Percentiles rank a stretch among this genome's conserved stretches.
These are phyloP conservation scores for Myriosclerotinia scirpicola DNA, from an alignment of 2,329 filamentous ascomycete species.

Conservation along the genomic window DNA sequence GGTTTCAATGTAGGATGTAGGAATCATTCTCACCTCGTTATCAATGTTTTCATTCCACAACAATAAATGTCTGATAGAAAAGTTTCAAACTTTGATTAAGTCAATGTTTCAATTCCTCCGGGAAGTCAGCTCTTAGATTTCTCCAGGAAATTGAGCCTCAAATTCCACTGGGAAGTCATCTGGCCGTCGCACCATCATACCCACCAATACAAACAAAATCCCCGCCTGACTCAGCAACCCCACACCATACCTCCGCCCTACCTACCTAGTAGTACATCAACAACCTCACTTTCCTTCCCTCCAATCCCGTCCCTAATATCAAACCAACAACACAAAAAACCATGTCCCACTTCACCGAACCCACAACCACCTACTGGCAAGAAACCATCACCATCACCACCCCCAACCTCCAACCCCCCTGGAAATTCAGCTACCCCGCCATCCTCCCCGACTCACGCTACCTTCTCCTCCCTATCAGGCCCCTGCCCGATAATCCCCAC, in stretches of 20 bases:
- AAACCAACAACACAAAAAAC: background rate
- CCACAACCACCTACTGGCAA: slow-evolving; percentile 38
- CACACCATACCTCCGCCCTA: background rate
- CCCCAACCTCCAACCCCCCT: slow-evolving; percentile 25
- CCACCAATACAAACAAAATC: background rate
- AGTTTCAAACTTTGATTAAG: too few species aligned
- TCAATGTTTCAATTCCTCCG: too few species aligned
- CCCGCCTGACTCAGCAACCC: slow-evolving; percentile 13
- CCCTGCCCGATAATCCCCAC: slow-evolving; percentile 19
- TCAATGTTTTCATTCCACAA: background rate
- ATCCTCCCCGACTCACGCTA: slow-evolving; percentile 30
- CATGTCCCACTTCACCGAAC: slow-evolving; percentile 32
- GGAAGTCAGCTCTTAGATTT: too few species aligned
- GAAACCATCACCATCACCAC: slow-evolving; percentile 29
- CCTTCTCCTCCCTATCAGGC: slow-evolving; percentile 35
- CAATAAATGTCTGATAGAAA: background rate
- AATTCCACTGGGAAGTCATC: too few species aligned
- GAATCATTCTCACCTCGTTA: background rate
- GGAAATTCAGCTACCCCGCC: slow-evolving; percentile 32
- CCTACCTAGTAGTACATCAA: too few species aligned
- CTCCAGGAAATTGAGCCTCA: too few species aligned
- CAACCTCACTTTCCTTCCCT: too few species aligned
- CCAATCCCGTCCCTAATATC: background rate
- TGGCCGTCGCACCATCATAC: background rate
- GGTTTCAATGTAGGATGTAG: background rate